Base-by-base conservation (phyloP, 352 stramenopile species). In the Globisporangium takayamanum region DNA sequence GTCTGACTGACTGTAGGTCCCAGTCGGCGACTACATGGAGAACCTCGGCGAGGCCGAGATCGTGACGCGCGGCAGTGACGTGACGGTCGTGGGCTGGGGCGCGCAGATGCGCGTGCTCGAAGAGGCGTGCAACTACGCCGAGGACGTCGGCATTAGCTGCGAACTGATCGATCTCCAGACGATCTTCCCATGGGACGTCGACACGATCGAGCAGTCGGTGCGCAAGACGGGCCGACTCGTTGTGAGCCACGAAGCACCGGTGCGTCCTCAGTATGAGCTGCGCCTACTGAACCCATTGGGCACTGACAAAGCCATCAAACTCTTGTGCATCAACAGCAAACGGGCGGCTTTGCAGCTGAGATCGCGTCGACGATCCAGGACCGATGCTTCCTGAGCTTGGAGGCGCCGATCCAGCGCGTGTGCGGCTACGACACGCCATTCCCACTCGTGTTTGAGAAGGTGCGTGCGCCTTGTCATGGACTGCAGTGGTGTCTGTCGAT, bases 111-210 rank as follows among this genome's bases (percentile, higher is more conserved):
- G 88, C 26, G 80, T 97, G 46, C 70, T 94, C 2, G 74, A 89
- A 62, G 73, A 76, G 62, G 89, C 88, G 2, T 87, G 87, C 56
- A 82, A 91, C 39, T 87, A 96, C 53, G 93, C 95, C 4, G 78
- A 92, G 39, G 76, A 97, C 44, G 62, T 97, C 26, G 96, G 96
- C 3, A 97, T 99, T 60, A 94, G 83, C 57, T 98, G 95, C 65
- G 96, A 99, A 72, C 73, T 99, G 7, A 98, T 99, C 59, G 97
- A 99, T 70, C 74, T 99, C 45, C 92, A 97, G 67, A 99, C 96
- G n/a, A 96, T 99, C 39, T 74, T 97, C 39, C 97, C 96, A 3
- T 99, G 97, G 97, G 97, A 99, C 50, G 80, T 88, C 28, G 90
- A 98, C 62, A 96, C 88, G 0, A 92, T 99, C 55, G 83, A 90